Percentiles rank a stretch among this genome's conserved stretches.
phyloP scores from a whole-genome alignment of 441 rosid species.

The Capsella rubella region DNA sequence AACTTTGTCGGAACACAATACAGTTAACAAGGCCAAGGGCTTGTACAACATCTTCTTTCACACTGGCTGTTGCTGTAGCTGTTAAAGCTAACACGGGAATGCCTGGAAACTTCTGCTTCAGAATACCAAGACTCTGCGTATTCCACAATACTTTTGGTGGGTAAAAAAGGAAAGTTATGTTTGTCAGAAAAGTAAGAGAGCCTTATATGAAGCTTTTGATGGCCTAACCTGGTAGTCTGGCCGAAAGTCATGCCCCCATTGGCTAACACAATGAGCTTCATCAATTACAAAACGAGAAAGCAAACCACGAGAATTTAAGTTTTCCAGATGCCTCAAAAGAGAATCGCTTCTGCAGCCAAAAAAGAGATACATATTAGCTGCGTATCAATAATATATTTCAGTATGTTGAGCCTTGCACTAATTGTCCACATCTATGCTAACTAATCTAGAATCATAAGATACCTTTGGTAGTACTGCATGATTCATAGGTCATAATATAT shows the following conservation, averaged over 20 bases:
- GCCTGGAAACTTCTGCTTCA: constrained; percentile 86
- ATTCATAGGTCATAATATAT: constrained; percentile 1
- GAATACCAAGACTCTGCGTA: constrained; percentile 88
- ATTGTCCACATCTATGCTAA: constrained; percentile 14
- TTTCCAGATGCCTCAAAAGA: constrained; percentile 81
- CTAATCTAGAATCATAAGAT: constrained; percentile 21
- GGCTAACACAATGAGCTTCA: constrained; percentile 99
- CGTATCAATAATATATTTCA: constrained; percentile 7
- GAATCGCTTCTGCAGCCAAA: constrained; percentile 79
- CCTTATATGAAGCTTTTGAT: constrained; percentile 23
- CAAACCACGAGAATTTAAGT: constrained; percentile 73
- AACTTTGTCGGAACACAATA: constrained; percentile 94
- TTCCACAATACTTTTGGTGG: constrained; percentile 29
- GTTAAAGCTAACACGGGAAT: constrained; percentile 96
- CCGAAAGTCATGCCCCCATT: constrained; percentile 99
- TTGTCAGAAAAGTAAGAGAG: constrained; percentile 9
- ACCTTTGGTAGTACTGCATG: constrained; percentile 23
- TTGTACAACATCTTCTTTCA: constrained; percentile 97
- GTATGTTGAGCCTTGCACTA: not conserved
- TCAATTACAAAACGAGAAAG: constrained; percentile 97
- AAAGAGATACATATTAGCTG: constrained; percentile 35
- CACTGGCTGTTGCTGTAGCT: constrained; percentile 99
- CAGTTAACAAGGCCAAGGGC: constrained; percentile 97
- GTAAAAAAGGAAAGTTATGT: constrained; percentile 37
- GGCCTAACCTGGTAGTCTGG: constrained; percentile 94